Evolutionary conservation across 345 rosid genomes (phyloP).

Genomic region (Populus davidiana): DNA sequence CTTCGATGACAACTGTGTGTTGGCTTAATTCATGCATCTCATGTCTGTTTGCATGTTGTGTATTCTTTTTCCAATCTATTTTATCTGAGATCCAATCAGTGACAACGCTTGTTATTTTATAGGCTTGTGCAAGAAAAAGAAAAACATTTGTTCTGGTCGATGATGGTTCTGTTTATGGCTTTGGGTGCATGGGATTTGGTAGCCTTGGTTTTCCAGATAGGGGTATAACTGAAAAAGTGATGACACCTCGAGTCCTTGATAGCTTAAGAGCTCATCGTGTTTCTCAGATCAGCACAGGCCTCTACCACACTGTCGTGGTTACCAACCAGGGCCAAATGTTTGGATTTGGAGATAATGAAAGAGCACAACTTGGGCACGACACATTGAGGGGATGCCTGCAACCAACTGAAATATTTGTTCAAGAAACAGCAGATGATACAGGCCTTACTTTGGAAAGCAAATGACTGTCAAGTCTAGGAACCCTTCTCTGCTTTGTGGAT

Average conservation of each 20-base stretch:
- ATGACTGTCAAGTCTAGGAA: not conserved
- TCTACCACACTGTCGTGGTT: conserved; percentile 83
- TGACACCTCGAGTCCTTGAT: conserved; percentile 65
- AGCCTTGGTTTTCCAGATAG: conserved; percentile 91
- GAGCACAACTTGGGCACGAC: conserved; percentile 90
- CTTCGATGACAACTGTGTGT: not conserved
- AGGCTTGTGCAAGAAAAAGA: conserved; percentile 97
- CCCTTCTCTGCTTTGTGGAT: not conserved
- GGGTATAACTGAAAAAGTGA: conserved; percentile 65
- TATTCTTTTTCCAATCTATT: not conserved
- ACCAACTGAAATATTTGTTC: conserved; percentile 79
- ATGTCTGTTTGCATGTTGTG: not conserved
- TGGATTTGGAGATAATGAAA: conserved; percentile 91
- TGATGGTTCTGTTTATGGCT: conserved; percentile 68
- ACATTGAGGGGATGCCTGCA: conserved; percentile 66
- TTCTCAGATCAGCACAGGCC: conserved; percentile 84
- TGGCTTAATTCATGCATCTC: not conserved
- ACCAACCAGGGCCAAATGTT: conserved; percentile 62
- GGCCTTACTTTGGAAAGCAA: conserved; percentile 14
- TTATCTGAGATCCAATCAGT: not conserved
- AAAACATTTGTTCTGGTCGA: conserved; percentile 88
- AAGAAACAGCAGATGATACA: conserved; percentile 27
- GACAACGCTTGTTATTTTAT: conserved; percentile 8
- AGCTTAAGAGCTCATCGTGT: conserved; percentile 64
- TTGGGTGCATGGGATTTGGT: conserved; percentile 88